Evolutionary conservation across 805 yeast species (phyloP), one percentile per base, ranked within the genome.

Genomic region (Candida khao-thaluensis): DNA sequence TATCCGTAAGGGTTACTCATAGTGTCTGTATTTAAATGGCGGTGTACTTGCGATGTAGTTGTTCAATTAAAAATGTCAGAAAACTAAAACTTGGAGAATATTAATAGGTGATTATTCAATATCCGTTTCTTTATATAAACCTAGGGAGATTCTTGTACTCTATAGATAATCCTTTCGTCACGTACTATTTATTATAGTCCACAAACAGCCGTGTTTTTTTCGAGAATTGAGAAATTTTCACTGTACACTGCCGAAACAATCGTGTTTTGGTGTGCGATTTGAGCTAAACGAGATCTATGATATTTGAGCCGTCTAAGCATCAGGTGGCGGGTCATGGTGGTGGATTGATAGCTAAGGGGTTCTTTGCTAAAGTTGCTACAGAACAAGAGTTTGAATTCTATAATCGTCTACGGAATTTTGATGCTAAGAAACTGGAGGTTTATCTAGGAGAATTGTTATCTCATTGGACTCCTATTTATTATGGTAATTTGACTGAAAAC

Each of bases 261-360:
- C 35, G 35, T 31, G 34, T 30, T 30, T 17, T 17, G 32, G 16
- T 29, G 32, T n/a, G 29, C n/a, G 22, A 8, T 20, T 6, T 8
- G 25, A 18, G 18, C 16, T 17, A 17, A n/a, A 16, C 32, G 32
- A 29, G 21, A n/a, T 5, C 14, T 6, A 30, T 37, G 35, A 15
- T n/a, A 16, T 39, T 39, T 17, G 15, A 12, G 7, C 24, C 27
- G 7, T 43, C 59, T 8, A 37, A 40, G n/a, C 86, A 85, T 53
- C 84, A 81, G 60, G 98, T 93, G 2, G 98, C 97, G 0, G 99
- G 99, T 5, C 99, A 91, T 53, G 85, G 72, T 5, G 98, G 96
- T 0, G 76, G 84, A 2, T 50, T 87, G 38, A 48, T 53, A 8
- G 79, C 79, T 45, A 72, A 75, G 28, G 95, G 89, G 0, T 63